These are phyloP conservation scores for Paramyrothecium sp. DNA, from an alignment of 2,329 filamentous ascomycete species.

Conservation along the genomic window DNA sequence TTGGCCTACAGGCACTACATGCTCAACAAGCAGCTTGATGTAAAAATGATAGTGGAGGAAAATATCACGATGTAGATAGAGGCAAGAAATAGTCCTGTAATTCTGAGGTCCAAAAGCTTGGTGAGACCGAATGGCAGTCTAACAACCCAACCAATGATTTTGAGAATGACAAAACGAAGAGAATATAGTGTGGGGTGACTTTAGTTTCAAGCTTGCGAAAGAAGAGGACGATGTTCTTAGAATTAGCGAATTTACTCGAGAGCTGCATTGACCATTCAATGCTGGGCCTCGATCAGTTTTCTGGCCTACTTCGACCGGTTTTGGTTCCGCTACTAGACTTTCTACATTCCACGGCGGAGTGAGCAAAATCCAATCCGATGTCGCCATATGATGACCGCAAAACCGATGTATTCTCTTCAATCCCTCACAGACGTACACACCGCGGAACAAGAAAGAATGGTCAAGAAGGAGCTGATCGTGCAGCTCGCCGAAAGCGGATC, in stretches of 20 bases:
- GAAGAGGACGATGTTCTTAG: conserved; percentile 4
- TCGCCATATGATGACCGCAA: too few relatives aligned
- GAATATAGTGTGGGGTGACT: neutral
- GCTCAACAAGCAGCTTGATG: conserved; percentile 3
- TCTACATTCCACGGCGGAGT: too few relatives aligned
- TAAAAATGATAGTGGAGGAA: neutral
- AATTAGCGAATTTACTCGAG: conserved; percentile 10
- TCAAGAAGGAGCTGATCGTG: too few relatives aligned
- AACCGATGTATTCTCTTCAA: too few relatives aligned
- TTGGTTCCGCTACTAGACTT: too few relatives aligned
- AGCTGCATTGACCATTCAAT: too few relatives aligned
- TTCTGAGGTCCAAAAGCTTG: neutral
- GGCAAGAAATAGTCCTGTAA: neutral
- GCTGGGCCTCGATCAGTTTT: too few relatives aligned
- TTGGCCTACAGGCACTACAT: conserved; percentile 5
- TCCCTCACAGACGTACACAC: too few relatives aligned
- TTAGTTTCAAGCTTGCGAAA: neutral
- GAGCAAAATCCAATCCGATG: too few relatives aligned
- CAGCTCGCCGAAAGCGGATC: too few relatives aligned
- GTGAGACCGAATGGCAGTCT: neutral
- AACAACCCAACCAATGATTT: neutral
- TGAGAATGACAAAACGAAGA: neutral
- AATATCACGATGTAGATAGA: neutral
- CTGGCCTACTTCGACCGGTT: too few relatives aligned
- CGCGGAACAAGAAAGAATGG: too few relatives aligned